These are phyloP conservation scores for Henckelia pumila DNA, from an alignment of 257 asterid genomes.

Conservation along the genomic window DNA sequence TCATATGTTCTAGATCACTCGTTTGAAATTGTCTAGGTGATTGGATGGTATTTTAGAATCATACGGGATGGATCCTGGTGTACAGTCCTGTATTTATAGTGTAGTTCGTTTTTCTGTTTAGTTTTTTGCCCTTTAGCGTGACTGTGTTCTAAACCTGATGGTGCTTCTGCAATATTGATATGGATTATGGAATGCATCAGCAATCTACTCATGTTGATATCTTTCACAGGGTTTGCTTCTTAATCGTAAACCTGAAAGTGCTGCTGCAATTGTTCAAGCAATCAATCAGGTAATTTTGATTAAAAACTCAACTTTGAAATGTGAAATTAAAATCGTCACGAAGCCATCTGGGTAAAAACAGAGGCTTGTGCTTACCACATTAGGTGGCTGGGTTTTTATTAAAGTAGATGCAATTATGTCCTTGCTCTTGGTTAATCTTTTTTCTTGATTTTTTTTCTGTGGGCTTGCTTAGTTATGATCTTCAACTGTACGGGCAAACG, in stretches of 20 bases:
- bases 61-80: neutral
- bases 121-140: constrained; percentile 2
- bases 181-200: too few relatives aligned
- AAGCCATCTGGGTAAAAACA: too few relatives aligned
- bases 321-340: too few relatives aligned
- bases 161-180: too few relatives aligned
- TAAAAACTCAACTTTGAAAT: neutral
- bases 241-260: constrained; percentile 64
- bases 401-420: neutral
- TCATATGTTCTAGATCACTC: constrained; percentile 19
- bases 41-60: constrained; percentile 18
- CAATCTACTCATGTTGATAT: constrained; percentile 15
- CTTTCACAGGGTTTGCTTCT: constrained; percentile 71
- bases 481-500: neutral
- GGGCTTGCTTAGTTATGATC: neutral
- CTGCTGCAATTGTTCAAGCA: constrained; percentile 70
- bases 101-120: neutral
- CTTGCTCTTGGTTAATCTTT: neutral
- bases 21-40: constrained; percentile 1
- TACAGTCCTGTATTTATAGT: constrained; percentile 1
- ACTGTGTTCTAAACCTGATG: neutral
- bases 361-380: neutral
- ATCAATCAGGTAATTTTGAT: constrained; percentile 54
- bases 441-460: neutral
- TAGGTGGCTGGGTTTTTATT: neutral